Percentiles rank a stretch among this genome's conserved stretches.
Evolutionary conservation across 1,139 yeast genomes (phyloP).

Genomic region (Debaryomyces subglobosus): DNA sequence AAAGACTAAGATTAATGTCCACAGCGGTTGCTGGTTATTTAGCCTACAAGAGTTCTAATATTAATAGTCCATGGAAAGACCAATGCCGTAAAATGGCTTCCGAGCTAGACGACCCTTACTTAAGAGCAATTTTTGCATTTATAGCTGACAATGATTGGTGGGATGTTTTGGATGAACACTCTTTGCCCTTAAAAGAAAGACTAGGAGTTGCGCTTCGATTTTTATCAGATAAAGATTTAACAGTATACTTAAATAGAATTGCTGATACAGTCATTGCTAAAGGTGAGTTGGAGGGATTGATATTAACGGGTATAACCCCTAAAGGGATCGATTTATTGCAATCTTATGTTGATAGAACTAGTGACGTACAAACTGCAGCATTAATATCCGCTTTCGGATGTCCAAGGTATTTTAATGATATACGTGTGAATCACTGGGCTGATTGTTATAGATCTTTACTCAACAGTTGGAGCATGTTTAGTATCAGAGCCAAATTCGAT

Average conservation of each 20-base stretch:
- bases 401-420: conserved; percentile 78
- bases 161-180: conserved; percentile 89
- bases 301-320: conserved; percentile 87
- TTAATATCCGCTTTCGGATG: conserved; percentile 77
- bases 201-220: conserved; percentile 89
- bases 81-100: conserved; percentile 87
- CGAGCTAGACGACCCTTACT: conserved; percentile 85
- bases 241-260: conserved; percentile 66
- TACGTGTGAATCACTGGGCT: conserved; percentile 76
- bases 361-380: conserved; percentile 93
- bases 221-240: conserved; percentile 74
- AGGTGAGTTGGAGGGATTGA: conserved; percentile 91
- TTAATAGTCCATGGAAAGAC: conserved; percentile 90
- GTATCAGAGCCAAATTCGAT: conserved; percentile 81
- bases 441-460: conserved; percentile 71
- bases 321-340: conserved; percentile 81
- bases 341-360: conserved; percentile 84
- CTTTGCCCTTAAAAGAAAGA: conserved; percentile 84
- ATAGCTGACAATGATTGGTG: conserved; percentile 96
- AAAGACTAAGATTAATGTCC: conserved; percentile 74
- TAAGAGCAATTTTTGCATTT: conserved; percentile 90
- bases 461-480: conserved; percentile 84
- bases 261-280: conserved; percentile 69
- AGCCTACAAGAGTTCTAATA: conserved; percentile 63
- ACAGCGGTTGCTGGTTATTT: conserved; percentile 94